Evolutionary conservation across 2,329 filamentous ascomycete species (phyloP), one percentile per base, ranked within the genome.

Genomic region (Calonectria fujianensis): DNA sequence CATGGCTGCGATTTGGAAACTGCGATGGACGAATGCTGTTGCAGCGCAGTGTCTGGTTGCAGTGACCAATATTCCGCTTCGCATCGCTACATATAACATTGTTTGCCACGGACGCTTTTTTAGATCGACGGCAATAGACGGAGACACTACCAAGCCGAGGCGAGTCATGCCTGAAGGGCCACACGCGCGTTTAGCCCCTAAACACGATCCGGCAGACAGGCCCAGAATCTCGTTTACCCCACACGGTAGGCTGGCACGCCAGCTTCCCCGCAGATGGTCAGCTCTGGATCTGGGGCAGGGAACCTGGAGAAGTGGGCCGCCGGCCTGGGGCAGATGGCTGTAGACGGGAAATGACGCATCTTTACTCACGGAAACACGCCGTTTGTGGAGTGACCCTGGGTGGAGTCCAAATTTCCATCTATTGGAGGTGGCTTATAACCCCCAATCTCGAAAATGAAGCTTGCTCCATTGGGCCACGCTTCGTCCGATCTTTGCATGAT

Each of bases 81-180:
- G 14, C 48, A 32, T 50, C 9, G 54, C 37, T 72, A 57, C 37
- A 66, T 72, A 67, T 66, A 72, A 35, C 11, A 5, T 37, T 57
- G 29, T 11, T 61, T n/a, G 20, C 27, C 45, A 48, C 37, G 10
- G 61, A 39, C 39, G 27, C 32, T 27, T 54, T 54, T 66, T 66
- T 72, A 66, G 59, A 20, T 48, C 13, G 37, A 50, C 69, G 69
- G 69, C 61, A 66, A 72, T 66, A 72, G 69, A 72, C 69, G 69
- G 69, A 57, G 32, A 4, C 37, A 39, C 29, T 50, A 29, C 32
- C 11, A n/a, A 66, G 69, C 16, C 29, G 37, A 39, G 61, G 14
- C 69, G 69, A 72, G 69, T 66, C 69, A 72, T 66, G 63, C 37
- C 51, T 37, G 6, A 6, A 27, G 35, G 35, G 27, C 50, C 32